phyloP scores from a whole-genome alignment of 1,139 yeast species.

The Geotrichum fermentans region DNA sequence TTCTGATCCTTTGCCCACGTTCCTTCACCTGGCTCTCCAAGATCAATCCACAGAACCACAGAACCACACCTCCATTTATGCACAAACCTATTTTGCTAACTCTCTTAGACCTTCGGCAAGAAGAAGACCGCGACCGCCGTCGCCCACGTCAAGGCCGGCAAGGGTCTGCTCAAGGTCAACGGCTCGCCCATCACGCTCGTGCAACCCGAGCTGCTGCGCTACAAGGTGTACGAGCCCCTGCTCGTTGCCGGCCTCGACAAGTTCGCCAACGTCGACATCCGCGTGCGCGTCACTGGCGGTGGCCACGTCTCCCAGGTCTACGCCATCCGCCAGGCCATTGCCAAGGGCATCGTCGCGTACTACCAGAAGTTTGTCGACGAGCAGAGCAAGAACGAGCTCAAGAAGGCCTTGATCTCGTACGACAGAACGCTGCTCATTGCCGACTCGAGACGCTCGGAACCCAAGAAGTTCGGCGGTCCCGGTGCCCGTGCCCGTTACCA shows the following conservation, averaged over 20 bases:
- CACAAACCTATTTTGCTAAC: too few species aligned
- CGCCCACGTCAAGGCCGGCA: conserved; percentile 99
- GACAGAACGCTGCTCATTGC: conserved; percentile 99
- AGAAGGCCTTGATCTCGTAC: conserved; percentile 95
- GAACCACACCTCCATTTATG: too few species aligned
- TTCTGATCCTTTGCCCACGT: too few species aligned
- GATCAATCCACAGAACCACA: too few species aligned
- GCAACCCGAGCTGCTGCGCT: conserved; percentile 97
- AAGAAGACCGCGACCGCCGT: conserved; percentile 99
- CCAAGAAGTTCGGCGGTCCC: conserved; percentile 99
- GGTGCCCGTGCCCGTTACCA: conserved; percentile 99
- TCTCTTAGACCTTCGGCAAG: conserved; percentile 93
- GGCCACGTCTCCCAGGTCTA: conserved; percentile 99
- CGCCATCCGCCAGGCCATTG: conserved; percentile 99
- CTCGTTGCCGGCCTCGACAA: conserved; percentile 97
- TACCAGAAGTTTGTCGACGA: conserved; percentile 99
- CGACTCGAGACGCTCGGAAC: conserved; percentile 99
- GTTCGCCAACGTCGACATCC: conserved; percentile 96
- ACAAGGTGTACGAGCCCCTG: conserved; percentile 99
- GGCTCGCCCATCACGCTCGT: conserved; percentile 99
- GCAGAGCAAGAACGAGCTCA: conserved; percentile 98
- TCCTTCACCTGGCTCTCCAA: too few species aligned
- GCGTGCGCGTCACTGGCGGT: conserved; percentile 99
- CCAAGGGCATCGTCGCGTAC: conserved; percentile 99
- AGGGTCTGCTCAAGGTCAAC: conserved; percentile 98